Evolutionary conservation across 2,329 filamentous ascomycete genomes (phyloP).

Genomic region (Cyanodermella asteris): DNA sequence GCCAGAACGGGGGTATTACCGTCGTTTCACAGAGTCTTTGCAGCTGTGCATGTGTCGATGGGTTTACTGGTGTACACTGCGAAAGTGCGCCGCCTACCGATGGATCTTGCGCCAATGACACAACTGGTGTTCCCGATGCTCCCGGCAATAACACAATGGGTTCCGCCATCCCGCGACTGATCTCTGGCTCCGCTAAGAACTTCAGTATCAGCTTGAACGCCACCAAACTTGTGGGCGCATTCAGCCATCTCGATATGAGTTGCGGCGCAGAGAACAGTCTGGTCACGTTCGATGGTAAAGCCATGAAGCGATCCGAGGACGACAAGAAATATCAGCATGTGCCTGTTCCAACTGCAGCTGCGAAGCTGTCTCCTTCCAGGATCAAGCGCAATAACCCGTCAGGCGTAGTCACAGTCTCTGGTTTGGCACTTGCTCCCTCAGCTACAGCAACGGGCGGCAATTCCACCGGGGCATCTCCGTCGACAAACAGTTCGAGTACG

Average conservation of each 20-base stretch:
- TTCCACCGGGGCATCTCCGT: conserved; percentile 4
- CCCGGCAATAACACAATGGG: conserved; percentile 56
- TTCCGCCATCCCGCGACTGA: conserved; percentile 51
- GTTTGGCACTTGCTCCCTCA: too few species aligned
- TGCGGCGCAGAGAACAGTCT: conserved; percentile 74
- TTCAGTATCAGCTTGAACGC: conserved; percentile 58
- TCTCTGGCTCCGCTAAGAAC: conserved; percentile 40
- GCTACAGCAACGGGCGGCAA: conserved; percentile 1
- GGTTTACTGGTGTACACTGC: conserved; percentile 51
- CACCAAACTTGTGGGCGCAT: conserved; percentile 47
- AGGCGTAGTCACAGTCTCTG: background rate
- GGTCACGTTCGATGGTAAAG: conserved; percentile 51
- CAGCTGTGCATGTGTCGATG: conserved; percentile 72
- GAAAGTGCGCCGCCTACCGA: conserved; percentile 25
- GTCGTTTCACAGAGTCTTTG: conserved; percentile 47
- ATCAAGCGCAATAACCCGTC: background rate
- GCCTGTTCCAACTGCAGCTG: background rate
- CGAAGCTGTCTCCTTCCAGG: too few species aligned
- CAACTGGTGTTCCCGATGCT: conserved; percentile 18
- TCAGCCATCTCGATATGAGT: conserved; percentile 53
- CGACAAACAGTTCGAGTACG: conserved; percentile 1
- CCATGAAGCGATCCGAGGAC: conserved; percentile 6
- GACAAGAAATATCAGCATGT: conserved; percentile 1
- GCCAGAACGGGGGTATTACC: conserved; percentile 62
- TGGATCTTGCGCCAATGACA: conserved; percentile 32